Evolutionary conservation across 331 rosid species (phyloP), one percentile per base, ranked within the genome.

Genomic region (Cucumis variabilis): DNA sequence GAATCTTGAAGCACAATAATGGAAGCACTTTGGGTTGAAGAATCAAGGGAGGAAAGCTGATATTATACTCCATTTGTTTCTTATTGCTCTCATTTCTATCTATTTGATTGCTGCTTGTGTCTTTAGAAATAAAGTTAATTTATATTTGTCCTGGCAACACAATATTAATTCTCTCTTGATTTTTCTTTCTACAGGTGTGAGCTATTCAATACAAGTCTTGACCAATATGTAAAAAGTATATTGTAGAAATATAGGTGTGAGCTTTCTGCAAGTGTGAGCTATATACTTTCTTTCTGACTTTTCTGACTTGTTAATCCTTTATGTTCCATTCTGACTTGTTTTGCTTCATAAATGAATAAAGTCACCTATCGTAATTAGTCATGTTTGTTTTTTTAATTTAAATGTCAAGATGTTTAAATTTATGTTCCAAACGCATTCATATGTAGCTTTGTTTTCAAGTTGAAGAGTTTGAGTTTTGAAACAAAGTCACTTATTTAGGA

Each of bases 211-310:
- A 96, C 98, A 71, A 89, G 94, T 21, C 94, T 96, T 87, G 98
- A 95, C 93, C 98, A 96, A 87, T 94, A 96, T 91, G 96, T 93
- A 48, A 93, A 96, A 90, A 96, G 95, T 92, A 92, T 96, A 85
- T 93, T 93, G 6, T 95, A 93, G 92, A 91, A 85, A 81, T 37
- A 33, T 5, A 30, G 3, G 37, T 30, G 37, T 30, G 37, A 30
- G 37, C 37, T 30, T 30, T 30, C 37, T 30, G 37, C 37, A 33
- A 5, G 37, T 33, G 37, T 33, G 37, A 33, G 37, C 37, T 33
- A 33, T 33, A 33, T 33, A 33, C 37, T 33, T 33, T 33, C 3
- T 33, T 33, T 33, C 37, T 33, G 37, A 33, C 1, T 33, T 33
- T 33, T 33, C 37, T 33, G 37, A 33, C 2, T 33, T 33, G 37